phyloP scores from a whole-genome alignment of 805 yeast genomes.

The Maudiozyma bulderi region DNA sequence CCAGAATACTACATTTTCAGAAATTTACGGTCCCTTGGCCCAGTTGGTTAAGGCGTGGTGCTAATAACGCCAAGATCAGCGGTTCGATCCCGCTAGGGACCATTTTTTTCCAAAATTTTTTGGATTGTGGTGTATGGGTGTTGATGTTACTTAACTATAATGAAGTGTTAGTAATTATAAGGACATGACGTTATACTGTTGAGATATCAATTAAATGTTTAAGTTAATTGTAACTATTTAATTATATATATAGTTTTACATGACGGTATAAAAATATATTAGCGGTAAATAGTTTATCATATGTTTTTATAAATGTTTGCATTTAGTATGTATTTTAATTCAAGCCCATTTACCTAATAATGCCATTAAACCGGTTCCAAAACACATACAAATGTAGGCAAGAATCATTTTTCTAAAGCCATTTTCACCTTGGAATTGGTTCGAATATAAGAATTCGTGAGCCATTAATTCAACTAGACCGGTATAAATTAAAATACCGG shows the following conservation, averaged over 20 bases:
- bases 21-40: slow-evolving; percentile 4
- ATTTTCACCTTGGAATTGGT: slow-evolving; percentile 51
- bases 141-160: no score
- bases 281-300: neutral
- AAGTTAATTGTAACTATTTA: no score
- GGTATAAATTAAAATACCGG: slow-evolving; percentile 64
- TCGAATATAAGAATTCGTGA: slow-evolving; percentile 55
- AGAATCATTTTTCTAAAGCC: slow-evolving; percentile 43
- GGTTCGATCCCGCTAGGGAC: slow-evolving; percentile 7
- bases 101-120: neutral
- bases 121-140: neutral
- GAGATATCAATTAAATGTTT: no score
- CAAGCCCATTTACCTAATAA: slow-evolving; percentile 70
- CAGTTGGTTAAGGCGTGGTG: slow-evolving; percentile 9
- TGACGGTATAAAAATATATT: neutral
- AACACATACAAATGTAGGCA: slow-evolving; percentile 36
- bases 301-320: neutral
- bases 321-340: neutral
- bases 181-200: no score
- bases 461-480: slow-evolving; percentile 71
- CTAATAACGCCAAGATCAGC: slow-evolving; percentile 8
- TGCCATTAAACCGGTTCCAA: slow-evolving; percentile 66
- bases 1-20: no score
- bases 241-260: neutral
- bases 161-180: no score